phyloP scores from a whole-genome alignment of 2,329 filamentous ascomycete genomes.

The Allantophomopsis lycopodina region DNA sequence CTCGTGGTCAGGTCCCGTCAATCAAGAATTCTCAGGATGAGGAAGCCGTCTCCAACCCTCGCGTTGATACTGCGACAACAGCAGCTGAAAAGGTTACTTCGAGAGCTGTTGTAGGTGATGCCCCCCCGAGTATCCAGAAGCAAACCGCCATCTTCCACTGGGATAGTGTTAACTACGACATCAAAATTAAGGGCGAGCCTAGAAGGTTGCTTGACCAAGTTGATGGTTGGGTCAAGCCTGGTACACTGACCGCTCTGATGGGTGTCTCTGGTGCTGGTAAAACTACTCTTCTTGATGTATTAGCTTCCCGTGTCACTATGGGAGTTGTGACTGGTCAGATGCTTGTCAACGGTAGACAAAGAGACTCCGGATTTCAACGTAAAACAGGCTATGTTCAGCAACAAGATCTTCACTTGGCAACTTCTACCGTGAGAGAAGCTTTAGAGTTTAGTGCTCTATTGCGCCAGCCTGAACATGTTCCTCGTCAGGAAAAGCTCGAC shows the following conservation, averaged over 20 bases:
- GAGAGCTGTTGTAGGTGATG: no score
- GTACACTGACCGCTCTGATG: slow-evolving; percentile 77
- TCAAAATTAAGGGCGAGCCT: slow-evolving; percentile 52
- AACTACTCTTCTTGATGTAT: slow-evolving; percentile 71
- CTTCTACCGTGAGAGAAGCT: slow-evolving; percentile 49
- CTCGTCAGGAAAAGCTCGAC: slow-evolving; percentile 45
- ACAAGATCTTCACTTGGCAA: slow-evolving; percentile 59
- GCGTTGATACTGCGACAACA: no score
- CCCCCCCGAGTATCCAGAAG: no score
- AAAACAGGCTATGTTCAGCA: slow-evolving; percentile 87
- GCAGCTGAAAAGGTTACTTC: no score
- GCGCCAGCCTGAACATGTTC: slow-evolving; percentile 38
- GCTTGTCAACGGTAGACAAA: slow-evolving; percentile 45
- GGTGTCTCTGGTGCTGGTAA: slow-evolving; percentile 63
- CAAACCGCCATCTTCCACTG: slow-evolving; percentile 2
- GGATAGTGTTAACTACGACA: slow-evolving; percentile 29
- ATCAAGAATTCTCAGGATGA: slow-evolving; percentile 3
- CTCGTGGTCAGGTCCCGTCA: slow-evolving; percentile 38
- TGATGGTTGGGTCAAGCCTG: slow-evolving; percentile 83
- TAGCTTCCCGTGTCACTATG: slow-evolving; percentile 76
- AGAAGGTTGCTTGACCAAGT: slow-evolving; percentile 71
- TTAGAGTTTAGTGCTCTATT: slow-evolving; percentile 49
- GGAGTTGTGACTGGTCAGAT: slow-evolving; percentile 78
- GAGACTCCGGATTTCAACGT: slow-evolving; percentile 72
- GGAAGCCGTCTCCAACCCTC: not conserved